Base-by-base conservation (phyloP, 2,329 filamentous ascomycete genomes). In the Cytospora paraplurivora region DNA sequence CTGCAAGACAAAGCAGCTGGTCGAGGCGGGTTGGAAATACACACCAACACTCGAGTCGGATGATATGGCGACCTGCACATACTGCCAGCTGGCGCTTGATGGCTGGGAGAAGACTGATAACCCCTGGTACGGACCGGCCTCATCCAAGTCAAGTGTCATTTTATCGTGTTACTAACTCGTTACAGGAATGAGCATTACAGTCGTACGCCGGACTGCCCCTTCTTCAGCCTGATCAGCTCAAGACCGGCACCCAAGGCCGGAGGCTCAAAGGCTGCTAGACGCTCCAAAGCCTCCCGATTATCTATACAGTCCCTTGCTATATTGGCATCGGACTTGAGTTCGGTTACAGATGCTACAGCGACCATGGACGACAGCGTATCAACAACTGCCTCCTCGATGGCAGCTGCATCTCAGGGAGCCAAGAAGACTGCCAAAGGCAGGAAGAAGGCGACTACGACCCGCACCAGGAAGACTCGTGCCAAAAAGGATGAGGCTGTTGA, bases 51-150 rank as follows among this genome's bases (percentile, higher is more conserved):
- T 85, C 51, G 92, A 94, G 51, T 92, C 88, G 13, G 89, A 95
- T 68, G 95, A 99, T 75, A 91, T 94, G 78, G 91, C 92, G 11
- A 95, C 90, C 12, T 99, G 95, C 74, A 84, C 91, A 34, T 97
- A 98, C 77, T 99, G 95, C 78, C 87, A 90, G 63, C 78, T 98
- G 17, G 92, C 90, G 12, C 83, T 99, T 12, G 94, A 98, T 75
- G 93, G 93, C 7, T 99, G 96, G 95, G 95, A 98, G 73, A 89
- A 90, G 1, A 88, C 89, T 64, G 95, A 99, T 74, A 92, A 96
- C 73, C 95, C 95, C 66, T 85, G 90, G 88, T 93, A 75, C 77
- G 89, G n/a, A 13, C 41, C 47, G 8, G 13, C 41, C 27, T 38
- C 17, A 35, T 50, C 15, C 7, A 19, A 34, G 32, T 4, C 59